Percentiles rank a stretch among this genome's conserved stretches.
phyloP scores from a whole-genome alignment of 2,329 filamentous ascomycete species.

The Fonsecaea nubica region DNA sequence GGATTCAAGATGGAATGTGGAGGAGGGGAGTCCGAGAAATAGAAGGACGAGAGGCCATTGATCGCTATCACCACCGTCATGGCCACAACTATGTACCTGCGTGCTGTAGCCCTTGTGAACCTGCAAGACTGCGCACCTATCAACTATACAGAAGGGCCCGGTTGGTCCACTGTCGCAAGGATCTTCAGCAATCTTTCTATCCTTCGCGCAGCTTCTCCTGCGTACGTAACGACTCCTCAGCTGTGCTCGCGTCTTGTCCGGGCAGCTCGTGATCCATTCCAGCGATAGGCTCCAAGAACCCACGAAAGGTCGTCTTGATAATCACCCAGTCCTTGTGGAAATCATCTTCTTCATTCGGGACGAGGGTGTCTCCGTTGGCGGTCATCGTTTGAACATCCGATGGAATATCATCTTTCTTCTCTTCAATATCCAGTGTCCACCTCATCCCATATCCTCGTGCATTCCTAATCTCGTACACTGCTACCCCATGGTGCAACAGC shows the following conservation, averaged over 20 bases:
- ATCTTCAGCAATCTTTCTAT: not conserved
- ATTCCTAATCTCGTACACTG: constrained; percentile 40
- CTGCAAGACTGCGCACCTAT: not conserved
- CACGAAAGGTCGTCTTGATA: constrained; percentile 34
- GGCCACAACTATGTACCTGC: not conserved
- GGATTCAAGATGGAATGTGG: not conserved
- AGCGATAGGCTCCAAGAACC: constrained; percentile 39
- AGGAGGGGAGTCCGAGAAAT: not conserved
- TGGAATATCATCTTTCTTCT: constrained; percentile 4
- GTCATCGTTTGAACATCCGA: not conserved
- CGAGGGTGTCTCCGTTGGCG: not conserved
- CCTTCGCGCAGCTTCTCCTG: not conserved
- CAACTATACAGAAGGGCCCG: not conserved
- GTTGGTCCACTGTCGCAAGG: not conserved
- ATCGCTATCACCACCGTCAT: not conserved
- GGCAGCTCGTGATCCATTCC: constrained; percentile 36
- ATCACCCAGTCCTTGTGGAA: constrained; percentile 34
- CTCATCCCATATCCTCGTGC: constrained; percentile 38
- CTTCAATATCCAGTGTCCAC: constrained; percentile 37
- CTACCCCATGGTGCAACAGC: constrained; percentile 38
- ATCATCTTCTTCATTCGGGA: constrained; percentile 12
- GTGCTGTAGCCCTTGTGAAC: not conserved
- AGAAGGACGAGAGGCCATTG: not conserved
- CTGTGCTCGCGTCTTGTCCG: not conserved
- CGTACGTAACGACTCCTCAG: not conserved